phyloP scores from a whole-genome alignment of 345 rosid genomes.

The Melaleuca alternifolia region DNA sequence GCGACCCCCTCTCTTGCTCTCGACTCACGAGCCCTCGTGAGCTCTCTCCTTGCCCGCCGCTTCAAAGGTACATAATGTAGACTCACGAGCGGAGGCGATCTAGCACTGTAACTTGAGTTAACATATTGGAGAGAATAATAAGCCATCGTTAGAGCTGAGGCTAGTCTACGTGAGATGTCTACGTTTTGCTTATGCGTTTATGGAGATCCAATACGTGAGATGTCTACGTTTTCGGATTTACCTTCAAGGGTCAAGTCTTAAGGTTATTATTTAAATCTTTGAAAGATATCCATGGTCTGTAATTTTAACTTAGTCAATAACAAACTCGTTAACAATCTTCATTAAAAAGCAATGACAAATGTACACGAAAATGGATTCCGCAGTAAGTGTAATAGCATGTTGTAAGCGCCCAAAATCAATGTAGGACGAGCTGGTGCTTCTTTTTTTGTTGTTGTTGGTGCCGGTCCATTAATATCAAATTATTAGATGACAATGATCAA shows the following conservation, averaged over 20 bases:
- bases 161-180: too few relatives aligned
- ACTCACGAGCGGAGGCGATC: too few relatives aligned
- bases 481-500: background rate
- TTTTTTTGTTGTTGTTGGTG: background rate
- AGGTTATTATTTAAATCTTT: background rate
- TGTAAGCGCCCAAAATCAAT: background rate
- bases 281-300: fast-evolving
- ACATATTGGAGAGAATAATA: too few relatives aligned
- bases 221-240: background rate
- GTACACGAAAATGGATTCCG: background rate
- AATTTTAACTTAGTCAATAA: background rate
- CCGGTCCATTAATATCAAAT: background rate
- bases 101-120: too few relatives aligned
- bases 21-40: too few relatives aligned
- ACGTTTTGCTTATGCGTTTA: background rate
- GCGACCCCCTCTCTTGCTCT: too few relatives aligned
- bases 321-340: background rate
- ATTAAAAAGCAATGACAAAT: background rate
- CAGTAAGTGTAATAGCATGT: background rate
- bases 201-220: background rate
- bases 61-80: too few relatives aligned
- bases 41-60: too few relatives aligned
- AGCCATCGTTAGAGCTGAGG: too few relatives aligned
- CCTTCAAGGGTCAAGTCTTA: background rate
- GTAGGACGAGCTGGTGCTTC: fast-evolving